Evolutionary conservation across 2,329 filamentous ascomycete species (phyloP).

Genomic region (Fusarium bulbicola): DNA sequence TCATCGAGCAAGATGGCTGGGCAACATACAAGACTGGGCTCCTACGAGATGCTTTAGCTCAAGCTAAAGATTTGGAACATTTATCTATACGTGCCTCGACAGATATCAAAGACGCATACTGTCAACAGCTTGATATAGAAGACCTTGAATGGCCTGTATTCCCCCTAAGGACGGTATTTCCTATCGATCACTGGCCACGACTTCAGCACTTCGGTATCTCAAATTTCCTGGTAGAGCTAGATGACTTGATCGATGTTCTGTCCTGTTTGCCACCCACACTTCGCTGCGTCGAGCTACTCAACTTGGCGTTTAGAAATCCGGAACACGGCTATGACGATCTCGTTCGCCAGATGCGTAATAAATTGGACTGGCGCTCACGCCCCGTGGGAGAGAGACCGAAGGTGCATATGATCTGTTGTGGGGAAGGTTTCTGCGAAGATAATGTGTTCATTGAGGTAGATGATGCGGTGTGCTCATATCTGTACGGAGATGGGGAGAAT

Average conservation of each 20-base stretch:
- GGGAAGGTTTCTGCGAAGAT: fast-evolving
- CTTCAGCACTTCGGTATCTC: conserved; percentile 1
- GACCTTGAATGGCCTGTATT: neutral
- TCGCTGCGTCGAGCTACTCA: neutral
- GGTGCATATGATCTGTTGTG: neutral
- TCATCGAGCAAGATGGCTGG: neutral
- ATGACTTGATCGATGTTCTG: neutral
- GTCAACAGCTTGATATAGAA: neutral
- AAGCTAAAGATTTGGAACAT: neutral
- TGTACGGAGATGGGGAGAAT: neutral
- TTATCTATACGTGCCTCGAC: neutral
- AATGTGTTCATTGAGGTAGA: neutral
- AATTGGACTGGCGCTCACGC: neutral
- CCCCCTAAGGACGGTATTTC: neutral
- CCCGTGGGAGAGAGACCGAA: neutral
- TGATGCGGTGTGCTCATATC: neutral
- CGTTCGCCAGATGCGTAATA: neutral
- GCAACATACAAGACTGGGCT: neutral
- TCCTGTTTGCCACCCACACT: neutral
- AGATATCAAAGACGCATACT: fast-evolving
- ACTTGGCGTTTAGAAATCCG: neutral
- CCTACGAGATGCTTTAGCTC: neutral
- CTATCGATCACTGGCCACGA: neutral
- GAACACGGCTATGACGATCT: neutral
- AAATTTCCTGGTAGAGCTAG: neutral